A percentile compares a stretch with the other conserved stretches of the same genome.
phyloP scores from a whole-genome alignment of 169 alveolate genomes.

The Toxoplasma gondii region DNA sequence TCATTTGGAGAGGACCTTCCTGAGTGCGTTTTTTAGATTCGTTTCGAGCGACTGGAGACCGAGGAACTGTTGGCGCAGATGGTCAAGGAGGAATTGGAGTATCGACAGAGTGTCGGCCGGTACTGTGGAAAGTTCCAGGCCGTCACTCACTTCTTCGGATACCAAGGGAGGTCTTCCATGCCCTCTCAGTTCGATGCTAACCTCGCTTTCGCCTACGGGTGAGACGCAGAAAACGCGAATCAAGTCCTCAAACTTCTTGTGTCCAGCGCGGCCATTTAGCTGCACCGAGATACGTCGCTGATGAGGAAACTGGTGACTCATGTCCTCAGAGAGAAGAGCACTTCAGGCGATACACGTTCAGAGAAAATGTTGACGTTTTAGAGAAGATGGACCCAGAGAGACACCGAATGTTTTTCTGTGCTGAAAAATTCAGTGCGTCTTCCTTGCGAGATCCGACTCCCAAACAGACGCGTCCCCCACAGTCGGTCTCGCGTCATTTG shows the following conservation, averaged over 20 bases:
- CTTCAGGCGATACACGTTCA: too few relatives aligned
- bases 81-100: constrained; percentile 93
- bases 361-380: too few relatives aligned
- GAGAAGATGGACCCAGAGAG: too few relatives aligned
- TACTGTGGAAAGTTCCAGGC: constrained; percentile 94
- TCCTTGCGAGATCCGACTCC: too few relatives aligned
- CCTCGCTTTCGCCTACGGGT: constrained; percentile 94
- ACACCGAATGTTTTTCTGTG: too few relatives aligned
- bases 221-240: background rate
- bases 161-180: constrained; percentile 98
- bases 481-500: too few relatives aligned
- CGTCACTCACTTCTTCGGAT: constrained; percentile 97
- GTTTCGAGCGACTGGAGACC: constrained; percentile 88
- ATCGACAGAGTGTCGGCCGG: constrained; percentile 67
- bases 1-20: too few relatives aligned
- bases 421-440: too few relatives aligned
- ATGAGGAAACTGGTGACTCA: too few relatives aligned
- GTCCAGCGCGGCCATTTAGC: background rate
- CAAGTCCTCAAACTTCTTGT: background rate
- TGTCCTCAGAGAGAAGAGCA: too few relatives aligned
- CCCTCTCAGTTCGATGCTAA: constrained; percentile 96
- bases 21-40: constrained; percentile 17
- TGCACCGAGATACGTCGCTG: too few relatives aligned
- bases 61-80: constrained; percentile 93
- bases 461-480: too few relatives aligned